Evolutionary conservation across 2,329 filamentous ascomycete genomes (phyloP).

Genomic region (Zarea fungicola): DNA sequence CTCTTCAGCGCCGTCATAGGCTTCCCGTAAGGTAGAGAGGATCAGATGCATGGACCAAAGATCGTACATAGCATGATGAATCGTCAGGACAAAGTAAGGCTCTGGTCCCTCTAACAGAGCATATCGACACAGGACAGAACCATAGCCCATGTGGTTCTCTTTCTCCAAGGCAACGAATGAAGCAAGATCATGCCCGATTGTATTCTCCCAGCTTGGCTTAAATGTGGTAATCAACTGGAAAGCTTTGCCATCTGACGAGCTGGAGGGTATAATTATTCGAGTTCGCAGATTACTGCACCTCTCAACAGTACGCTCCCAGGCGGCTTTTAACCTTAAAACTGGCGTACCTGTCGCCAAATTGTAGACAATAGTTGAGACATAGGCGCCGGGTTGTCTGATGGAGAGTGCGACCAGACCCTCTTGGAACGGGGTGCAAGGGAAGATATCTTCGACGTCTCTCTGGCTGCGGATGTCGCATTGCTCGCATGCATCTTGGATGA

Average conservation of each 20-base stretch:
- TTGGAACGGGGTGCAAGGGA: conserved; percentile 37
- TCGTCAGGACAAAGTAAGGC: neutral
- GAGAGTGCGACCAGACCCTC: conserved; percentile 35
- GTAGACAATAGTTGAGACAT: conserved; percentile 28
- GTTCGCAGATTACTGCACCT: conserved; percentile 13
- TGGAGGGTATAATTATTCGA: conserved; percentile 7
- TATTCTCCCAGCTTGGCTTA: neutral
- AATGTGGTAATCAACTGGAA: neutral
- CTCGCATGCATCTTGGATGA: neutral
- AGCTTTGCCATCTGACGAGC: conserved; percentile 4
- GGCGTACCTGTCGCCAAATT: conserved; percentile 18
- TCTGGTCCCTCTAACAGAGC: neutral
- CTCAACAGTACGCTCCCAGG: conserved; percentile 20
- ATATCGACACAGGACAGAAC: neutral
- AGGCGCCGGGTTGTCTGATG: conserved; percentile 29
- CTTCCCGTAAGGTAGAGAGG: neutral
- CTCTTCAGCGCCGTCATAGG: neutral
- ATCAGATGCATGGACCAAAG: conserved; percentile 1
- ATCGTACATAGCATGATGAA: conserved; percentile 5
- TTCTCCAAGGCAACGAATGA: neutral
- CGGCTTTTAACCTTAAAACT: conserved; percentile 21
- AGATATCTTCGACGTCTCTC: conserved; percentile 27
- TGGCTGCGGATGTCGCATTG: neutral
- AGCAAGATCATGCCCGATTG: neutral
- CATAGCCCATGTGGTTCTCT: neutral